Evolutionary conservation across 306 rosid genomes (phyloP), one percentile per base, ranked within the genome.

Genomic region (Malus fusca): DNA sequence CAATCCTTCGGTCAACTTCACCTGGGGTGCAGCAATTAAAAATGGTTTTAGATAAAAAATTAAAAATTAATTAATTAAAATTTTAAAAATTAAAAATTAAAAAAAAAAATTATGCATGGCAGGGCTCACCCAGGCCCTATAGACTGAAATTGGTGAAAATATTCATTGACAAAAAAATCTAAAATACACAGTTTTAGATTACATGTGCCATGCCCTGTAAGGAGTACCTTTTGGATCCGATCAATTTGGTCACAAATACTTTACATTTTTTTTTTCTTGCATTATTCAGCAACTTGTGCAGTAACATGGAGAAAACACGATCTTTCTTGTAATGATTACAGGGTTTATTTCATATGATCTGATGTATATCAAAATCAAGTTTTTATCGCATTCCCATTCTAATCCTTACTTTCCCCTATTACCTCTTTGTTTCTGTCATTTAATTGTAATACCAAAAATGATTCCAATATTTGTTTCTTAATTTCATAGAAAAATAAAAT

Each of bases 1-100:
- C 91, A 83, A 96, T 92, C 87, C 99, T 88, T 42, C 97, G 88
- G 73, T 96, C 99, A 75, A 90, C 98, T 86, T 96, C 99, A 78
- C 99, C 99, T 95, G 74, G 74, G 51, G 62, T 74, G 10, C 74
- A 74, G 74, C 81, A 70, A 19, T 74, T 11, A 72, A 64, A 69
- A 63, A 23, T 51, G 42, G 65, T 53, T 69, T 28, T 37, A 0
- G 2, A 8, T 3, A 0, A 35, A 6, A 4, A 26, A 26, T 26
- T 25, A 63, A 31, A 73, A 23, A 43, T 69, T 33, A 37, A 31
- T 1, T 26, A 26, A 33, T 30, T 25, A 25, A 25, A 10, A 6
- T 3, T 6, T 3, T 6, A 35, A 6, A 4, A 25, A 25, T 25
- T 18, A 63, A 31, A 71, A 23, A 43, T 69, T 33, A 37, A 31